These are phyloP conservation scores for Blastocystis sp. DNA, from an alignment of 352 stramenopile genomes.

Conservation along the genomic window DNA sequence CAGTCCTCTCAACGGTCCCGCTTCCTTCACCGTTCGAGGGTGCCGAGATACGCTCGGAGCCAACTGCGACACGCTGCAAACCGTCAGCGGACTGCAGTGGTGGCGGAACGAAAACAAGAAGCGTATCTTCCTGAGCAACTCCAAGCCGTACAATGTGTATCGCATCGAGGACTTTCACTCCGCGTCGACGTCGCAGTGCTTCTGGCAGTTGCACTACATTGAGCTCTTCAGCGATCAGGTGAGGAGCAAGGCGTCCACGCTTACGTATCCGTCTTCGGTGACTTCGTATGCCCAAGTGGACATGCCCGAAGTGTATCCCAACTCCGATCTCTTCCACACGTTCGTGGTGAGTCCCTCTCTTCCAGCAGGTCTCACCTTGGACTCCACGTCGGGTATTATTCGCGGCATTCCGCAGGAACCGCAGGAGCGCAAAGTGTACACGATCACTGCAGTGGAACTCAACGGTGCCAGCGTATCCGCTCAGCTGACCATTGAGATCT, in stretches of 20 bases:
- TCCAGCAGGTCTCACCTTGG: neutral
- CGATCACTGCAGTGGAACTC: neutral
- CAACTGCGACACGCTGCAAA: neutral
- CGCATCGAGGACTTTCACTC: neutral
- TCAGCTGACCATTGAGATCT: neutral
- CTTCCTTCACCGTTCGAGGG: neutral
- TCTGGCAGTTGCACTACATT: neutral
- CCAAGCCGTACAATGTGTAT: slow-evolving; percentile 10
- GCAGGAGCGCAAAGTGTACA: neutral
- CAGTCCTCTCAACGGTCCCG: neutral
- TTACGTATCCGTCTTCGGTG: neutral
- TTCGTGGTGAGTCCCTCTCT: neutral
- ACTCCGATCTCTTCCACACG: neutral
- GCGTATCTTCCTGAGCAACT: neutral
- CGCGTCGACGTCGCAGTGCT: neutral
- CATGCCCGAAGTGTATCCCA: neutral
- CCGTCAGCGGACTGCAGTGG: neutral
- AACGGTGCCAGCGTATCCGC: neutral
- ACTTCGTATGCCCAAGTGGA: neutral
- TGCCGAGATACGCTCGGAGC: neutral
- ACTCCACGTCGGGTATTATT: neutral
- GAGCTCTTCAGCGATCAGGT: neutral
- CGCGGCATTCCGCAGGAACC: neutral
- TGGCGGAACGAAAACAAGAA: neutral
- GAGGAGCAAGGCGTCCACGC: neutral